phyloP scores from a whole-genome alignment of 1,139 yeast genomes.

The Saccharomyces hybrid region DNA sequence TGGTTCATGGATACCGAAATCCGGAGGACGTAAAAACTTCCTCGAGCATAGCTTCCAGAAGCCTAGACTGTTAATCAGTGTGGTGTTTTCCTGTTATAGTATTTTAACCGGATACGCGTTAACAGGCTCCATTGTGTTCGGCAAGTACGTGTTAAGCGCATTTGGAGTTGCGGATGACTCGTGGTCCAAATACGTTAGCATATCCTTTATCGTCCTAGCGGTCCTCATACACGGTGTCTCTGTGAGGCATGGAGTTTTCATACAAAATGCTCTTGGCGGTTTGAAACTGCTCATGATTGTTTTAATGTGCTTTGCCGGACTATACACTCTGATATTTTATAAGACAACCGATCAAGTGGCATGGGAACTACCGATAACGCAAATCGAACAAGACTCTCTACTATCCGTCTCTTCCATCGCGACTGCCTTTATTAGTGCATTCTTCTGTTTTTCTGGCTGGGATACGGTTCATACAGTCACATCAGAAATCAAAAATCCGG shows the following conservation, averaged over 20 bases:
- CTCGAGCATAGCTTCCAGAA: constrained; percentile 54
- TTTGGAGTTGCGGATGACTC: constrained; percentile 38
- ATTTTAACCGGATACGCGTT: constrained; percentile 57
- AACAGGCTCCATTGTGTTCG: constrained; percentile 61
- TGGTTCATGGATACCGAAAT: constrained; percentile 61
- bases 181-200: constrained; percentile 38
- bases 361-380: constrained; percentile 10
- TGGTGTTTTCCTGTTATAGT: constrained; percentile 48
- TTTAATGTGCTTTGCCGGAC: constrained; percentile 43
- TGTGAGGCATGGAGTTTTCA: constrained; percentile 43
- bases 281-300: constrained; percentile 43
- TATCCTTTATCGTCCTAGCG: constrained; percentile 38
- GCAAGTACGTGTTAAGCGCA: constrained; percentile 52
- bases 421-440: constrained; percentile 49
- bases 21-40: constrained; percentile 69
- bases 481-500: constrained; percentile 53
- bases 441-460: constrained; percentile 61
- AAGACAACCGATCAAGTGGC: constrained; percentile 4
- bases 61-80: constrained; percentile 54
- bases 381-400: constrained; percentile 24
- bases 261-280: constrained; percentile 52
- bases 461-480: constrained; percentile 54
- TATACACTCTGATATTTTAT: constrained; percentile 41
- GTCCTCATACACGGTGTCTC: constrained; percentile 47
- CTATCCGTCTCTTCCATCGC: constrained; percentile 43